A percentile compares a stretch with the other conserved stretches of the same genome.
Evolutionary conservation across 2,329 filamentous ascomycete species (phyloP).

Genomic region (Myriosclerotinia duriaeana): DNA sequence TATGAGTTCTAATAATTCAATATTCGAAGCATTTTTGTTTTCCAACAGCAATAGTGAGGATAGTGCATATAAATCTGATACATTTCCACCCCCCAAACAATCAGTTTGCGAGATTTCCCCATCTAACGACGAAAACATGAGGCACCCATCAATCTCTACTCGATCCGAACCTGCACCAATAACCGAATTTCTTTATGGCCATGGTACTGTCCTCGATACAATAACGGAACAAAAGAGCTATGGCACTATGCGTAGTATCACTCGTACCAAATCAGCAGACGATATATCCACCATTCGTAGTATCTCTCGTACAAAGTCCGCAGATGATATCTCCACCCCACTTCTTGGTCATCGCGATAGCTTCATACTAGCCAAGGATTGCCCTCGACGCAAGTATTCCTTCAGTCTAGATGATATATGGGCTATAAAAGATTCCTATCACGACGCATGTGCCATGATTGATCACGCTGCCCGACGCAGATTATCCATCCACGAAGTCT

Average conservation of each 20-base stretch:
- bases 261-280: constrained; percentile 35
- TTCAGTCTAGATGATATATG: constrained; percentile 42
- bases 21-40: constrained; percentile 43
- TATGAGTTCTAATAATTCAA: constrained; percentile 42
- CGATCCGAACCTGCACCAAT: constrained; percentile 6
- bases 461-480: constrained; percentile 29
- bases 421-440: constrained; percentile 39
- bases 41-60: constrained; percentile 41
- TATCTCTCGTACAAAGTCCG: constrained; percentile 32
- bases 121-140: constrained; percentile 20
- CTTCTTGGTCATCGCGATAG: constrained; percentile 37
- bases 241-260: constrained; percentile 40
- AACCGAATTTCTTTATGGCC: constrained; percentile 43
- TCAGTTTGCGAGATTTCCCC: not conserved
- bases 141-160: constrained; percentile 17
- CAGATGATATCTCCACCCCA: constrained; percentile 34
- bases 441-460: constrained; percentile 36
- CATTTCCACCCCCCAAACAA: constrained; percentile 18
- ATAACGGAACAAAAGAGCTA: constrained; percentile 46
- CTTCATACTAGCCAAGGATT: constrained; percentile 33
- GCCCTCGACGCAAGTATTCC: constrained; percentile 40
- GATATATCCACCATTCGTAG: constrained; percentile 25
- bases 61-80: constrained; percentile 29
- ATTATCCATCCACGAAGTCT: constrained; percentile 35
- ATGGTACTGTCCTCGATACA: constrained; percentile 44